Conservation (phyloP, 805 yeast species). For the Wickerhamomyces ciferrii region DNA sequence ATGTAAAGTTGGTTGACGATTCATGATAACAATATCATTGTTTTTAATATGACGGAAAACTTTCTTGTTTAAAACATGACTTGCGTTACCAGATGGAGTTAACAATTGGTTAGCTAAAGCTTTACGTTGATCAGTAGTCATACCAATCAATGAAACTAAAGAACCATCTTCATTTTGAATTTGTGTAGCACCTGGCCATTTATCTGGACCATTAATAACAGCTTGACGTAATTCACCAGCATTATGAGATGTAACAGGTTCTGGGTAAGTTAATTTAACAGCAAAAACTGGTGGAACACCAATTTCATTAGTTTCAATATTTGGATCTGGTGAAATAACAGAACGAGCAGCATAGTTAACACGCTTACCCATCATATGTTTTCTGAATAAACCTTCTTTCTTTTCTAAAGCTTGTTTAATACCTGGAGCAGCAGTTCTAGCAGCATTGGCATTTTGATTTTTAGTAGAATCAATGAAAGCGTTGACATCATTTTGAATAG, state of each 20-base stretch:
- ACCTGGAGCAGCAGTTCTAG: conserved; percentile 79
- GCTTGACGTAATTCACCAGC: conserved; percentile 89
- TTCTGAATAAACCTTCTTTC: conserved; percentile 97
- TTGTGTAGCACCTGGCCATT: conserved; percentile 98
- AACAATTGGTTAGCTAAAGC: conserved; percentile 90
- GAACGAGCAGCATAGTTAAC: conserved; percentile 99
- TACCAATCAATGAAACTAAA: conserved; percentile 73
- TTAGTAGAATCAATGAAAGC: conserved; percentile 90
- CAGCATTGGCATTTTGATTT: conserved; percentile 66
- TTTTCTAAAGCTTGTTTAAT: conserved; percentile 96
- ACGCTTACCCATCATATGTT: conserved; percentile 99
- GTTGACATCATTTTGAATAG: conserved; percentile 91
- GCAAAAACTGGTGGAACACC: conserved; percentile 99
- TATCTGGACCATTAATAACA: conserved; percentile 94
- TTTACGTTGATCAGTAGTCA: conserved; percentile 91
- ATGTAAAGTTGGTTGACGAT: conserved; percentile 98
- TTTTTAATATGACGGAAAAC: conserved; percentile 93
- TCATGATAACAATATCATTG: conserved; percentile 95
- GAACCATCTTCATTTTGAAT: conserved; percentile 95
- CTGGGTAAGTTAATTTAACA: conserved; percentile 91
- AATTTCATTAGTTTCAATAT: conserved; percentile 93
- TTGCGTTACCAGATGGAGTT: conserved; percentile 67
- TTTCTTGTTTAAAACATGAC: conserved; percentile 74
- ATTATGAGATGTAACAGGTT: conserved; percentile 92
- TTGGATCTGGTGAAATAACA: conserved; percentile 98